Base-by-base conservation (phyloP, 768 basidiomycete genomes). In the Scleroderma citrinum region DNA sequence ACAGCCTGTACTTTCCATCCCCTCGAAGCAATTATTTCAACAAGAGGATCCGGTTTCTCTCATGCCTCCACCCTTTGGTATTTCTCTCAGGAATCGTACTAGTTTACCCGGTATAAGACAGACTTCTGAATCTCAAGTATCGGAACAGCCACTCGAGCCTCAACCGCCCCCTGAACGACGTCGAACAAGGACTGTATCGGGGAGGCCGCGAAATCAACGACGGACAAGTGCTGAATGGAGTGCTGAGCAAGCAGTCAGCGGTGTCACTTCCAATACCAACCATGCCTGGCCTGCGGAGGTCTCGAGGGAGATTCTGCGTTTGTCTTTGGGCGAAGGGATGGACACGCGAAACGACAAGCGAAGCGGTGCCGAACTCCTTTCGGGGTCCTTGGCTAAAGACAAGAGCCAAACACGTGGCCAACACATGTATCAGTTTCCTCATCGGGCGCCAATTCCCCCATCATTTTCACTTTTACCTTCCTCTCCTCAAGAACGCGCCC, bases 151-250 rank as follows among this genome's bases (percentile, higher is more conserved):
- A 44, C 16, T 44, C 17, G 43, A 50, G 14, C 26, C 51, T 23
- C 36, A 32, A 29, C 50, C 48, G 29, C 42, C 46, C 8, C 47
- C 42, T 17, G 35, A 30, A 1, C 35, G 46, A 19, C 58, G 44
- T 19, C 55, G 51, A 34, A 57, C 65, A 0, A 56, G 65, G 47
- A 59, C 60, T 8, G 35, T 57, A 17, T 66, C 78, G 59, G 49
- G 69, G 60, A 36, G 70, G 70, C 65, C 62, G 45, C 63, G 62
- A 26, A 60, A 49, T 14, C 67, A 66, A 44, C 68, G 81, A 57
- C 71, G 80, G 39, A 65, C 68, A 39, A 83, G 81, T 55, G 80
- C 82, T 23, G 80, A 82, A 44, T 81, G 77, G 67, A 79, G 71
- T 42, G 71, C 79, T 16, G 60, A 70, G 46, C 75, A 76, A 56